Base-by-base conservation (phyloP, 1,284 basidiomycete species). In the Cystobasidium pallidum region DNA sequence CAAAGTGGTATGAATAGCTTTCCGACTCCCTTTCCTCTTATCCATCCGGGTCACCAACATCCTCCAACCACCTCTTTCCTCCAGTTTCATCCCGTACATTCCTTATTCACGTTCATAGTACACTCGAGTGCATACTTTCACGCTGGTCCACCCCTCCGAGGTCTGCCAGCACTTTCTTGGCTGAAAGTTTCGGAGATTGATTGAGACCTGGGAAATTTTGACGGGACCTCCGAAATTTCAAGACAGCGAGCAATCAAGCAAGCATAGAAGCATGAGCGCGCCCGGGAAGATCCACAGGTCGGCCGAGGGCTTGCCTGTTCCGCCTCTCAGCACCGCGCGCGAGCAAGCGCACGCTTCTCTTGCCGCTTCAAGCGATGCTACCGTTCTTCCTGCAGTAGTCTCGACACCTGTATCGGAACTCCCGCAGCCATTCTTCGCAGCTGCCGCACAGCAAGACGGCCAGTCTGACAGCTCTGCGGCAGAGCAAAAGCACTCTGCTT, bases 371-470 rank as follows among this genome's bases (percentile, higher is more conserved):
- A 55, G 68, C 51, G 68, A 71, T 64, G 68, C 68, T 21, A 57
- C 68, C 24, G 59, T 61, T 39, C 51, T 71, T 19, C 68, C 68
- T 26, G 68, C 68, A 26, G 68, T 71, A 58, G 68, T 71, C 26
- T 71, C 68, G 30, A 71, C 68, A 45, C 68, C 68, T 47, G 36
- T 49, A 15, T n/a, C 59, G n/a, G 68, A 71, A 39, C 26, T 71
- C 21, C 61, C 68, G 30, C 59, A 71, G n/a, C 68, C 54, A 47
- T 52, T 63, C 36, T 57, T 58, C 45, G 39, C 49, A n/a, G 45
- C 54, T n/a, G 66, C 45, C 41, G 58, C 13, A n/a, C 43, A 36
- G 43, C 30, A 26, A 36, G 49, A 66, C 30, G 32, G 19, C 2
- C 62, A 52, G 34, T 39, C 26, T 21, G 36, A 45, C 6, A 39